These are phyloP conservation scores for Aspergillus pseudotamarii DNA, from an alignment of 2,329 filamentous ascomycete species.

Conservation along the genomic window DNA sequence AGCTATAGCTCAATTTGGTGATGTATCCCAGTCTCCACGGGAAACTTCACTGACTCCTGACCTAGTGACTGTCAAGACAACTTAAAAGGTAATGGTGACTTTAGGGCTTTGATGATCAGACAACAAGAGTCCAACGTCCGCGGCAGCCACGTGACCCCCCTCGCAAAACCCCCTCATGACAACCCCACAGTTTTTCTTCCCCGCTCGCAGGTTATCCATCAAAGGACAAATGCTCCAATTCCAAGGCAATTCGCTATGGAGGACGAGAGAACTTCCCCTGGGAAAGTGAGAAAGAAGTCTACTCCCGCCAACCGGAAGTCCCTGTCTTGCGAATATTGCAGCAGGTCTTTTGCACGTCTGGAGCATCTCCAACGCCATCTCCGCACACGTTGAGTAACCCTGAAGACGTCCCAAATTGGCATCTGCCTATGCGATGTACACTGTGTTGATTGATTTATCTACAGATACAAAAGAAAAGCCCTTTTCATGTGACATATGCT, in stretches of 20 bases:
- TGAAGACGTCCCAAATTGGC: slow-evolving; percentile 18
- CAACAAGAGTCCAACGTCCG: slow-evolving; percentile 5
- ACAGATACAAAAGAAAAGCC: slow-evolving; percentile 54
- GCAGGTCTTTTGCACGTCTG: slow-evolving; percentile 50
- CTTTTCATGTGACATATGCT: slow-evolving; percentile 53
- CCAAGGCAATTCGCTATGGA: slow-evolving; percentile 39
- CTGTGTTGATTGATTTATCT: slow-evolving; percentile 28
- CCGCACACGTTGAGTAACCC: slow-evolving; percentile 52
- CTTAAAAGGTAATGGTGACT: background rate
- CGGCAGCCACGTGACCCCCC: slow-evolving; percentile 20
- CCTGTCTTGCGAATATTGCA: slow-evolving; percentile 52
- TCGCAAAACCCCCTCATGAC: slow-evolving; percentile 27
- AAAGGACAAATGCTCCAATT: slow-evolving; percentile 28
- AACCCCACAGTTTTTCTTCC: slow-evolving; percentile 43
- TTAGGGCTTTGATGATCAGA: slow-evolving; percentile 8
- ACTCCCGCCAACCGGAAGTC: slow-evolving; percentile 48
- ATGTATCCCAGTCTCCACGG: background rate
- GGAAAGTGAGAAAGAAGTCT: slow-evolving; percentile 46
- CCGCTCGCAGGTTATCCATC: slow-evolving; percentile 35
- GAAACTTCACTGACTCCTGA: background rate
- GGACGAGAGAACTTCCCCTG: slow-evolving; percentile 37
- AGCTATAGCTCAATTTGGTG: background rate
- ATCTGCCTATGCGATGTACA: background rate
- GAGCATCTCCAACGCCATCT: slow-evolving; percentile 56
- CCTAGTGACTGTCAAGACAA: background rate